Conservation (phyloP, 1,284 basidiomycete genomes). For the Schizopora paradoxa region DNA sequence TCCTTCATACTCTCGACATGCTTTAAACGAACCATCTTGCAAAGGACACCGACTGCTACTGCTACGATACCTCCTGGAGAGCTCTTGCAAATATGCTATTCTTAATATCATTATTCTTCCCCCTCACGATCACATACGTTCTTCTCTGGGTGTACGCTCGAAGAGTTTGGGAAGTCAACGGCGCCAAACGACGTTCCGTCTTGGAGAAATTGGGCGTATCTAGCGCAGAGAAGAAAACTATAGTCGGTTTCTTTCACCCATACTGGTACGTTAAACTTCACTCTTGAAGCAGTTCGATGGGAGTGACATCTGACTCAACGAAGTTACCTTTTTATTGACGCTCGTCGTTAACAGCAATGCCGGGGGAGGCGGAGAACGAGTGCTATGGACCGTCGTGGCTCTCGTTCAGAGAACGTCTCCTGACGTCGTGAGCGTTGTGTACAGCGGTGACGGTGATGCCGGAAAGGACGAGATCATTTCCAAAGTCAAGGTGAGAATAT, state of each 20-base stretch:
- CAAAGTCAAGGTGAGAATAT: constrained; percentile 77
- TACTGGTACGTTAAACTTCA: constrained; percentile 67
- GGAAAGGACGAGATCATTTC: constrained; percentile 79
- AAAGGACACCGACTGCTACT: too few species aligned
- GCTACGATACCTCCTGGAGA: too few species aligned
- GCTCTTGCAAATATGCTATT: too few species aligned
- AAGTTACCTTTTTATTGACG: constrained; percentile 2
- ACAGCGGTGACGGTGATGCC: constrained; percentile 81
- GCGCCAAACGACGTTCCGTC: background rate
- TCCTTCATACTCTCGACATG: too few species aligned
- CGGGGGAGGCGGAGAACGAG: constrained; percentile 94
- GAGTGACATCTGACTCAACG: constrained; percentile 30
- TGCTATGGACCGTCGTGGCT: constrained; percentile 89
- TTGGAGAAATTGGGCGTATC: constrained; percentile 9
- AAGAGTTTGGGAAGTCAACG: constrained; percentile 1
- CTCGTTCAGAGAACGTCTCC: constrained; percentile 72
- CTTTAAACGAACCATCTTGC: too few species aligned
- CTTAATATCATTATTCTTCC: too few species aligned
- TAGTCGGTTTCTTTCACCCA: constrained; percentile 92
- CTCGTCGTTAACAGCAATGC: constrained; percentile 65
- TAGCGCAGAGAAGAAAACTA: constrained; percentile 5
- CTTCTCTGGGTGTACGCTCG: background rate
- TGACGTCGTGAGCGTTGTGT: constrained; percentile 76
- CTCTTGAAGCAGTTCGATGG: constrained; percentile 14
- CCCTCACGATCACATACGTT: too few species aligned